These are phyloP conservation scores for Podosphaera fusca DNA, from an alignment of 2,329 filamentous ascomycete species.

Conservation along the genomic window DNA sequence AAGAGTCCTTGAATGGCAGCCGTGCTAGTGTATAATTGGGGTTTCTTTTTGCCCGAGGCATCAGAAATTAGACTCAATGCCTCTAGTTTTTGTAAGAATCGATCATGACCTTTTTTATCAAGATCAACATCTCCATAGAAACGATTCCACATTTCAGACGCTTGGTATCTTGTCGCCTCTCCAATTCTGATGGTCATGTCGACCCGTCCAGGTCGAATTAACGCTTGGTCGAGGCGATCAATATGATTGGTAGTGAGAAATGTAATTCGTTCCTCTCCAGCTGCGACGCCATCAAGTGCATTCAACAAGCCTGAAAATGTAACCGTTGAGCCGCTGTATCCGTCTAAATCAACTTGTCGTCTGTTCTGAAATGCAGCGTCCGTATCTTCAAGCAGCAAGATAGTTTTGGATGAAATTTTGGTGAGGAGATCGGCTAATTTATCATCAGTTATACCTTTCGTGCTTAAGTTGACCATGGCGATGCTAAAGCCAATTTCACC, in stretches of 20 bases:
- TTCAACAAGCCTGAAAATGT: slow-evolving; percentile 85
- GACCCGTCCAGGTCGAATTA: slow-evolving; percentile 76
- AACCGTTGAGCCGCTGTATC: slow-evolving; percentile 12
- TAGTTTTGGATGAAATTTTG: slow-evolving; percentile 27
- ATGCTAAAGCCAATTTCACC: slow-evolving; percentile 29
- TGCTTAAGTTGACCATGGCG: slow-evolving; percentile 28
- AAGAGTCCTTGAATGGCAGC: slow-evolving; percentile 88
- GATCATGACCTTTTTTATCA: slow-evolving; percentile 34
- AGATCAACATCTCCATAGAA: slow-evolving; percentile 73
- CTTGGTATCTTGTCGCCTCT: slow-evolving; percentile 68
- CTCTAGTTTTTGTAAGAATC: slow-evolving; percentile 49
- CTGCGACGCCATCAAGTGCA: slow-evolving; percentile 74
- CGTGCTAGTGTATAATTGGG: slow-evolving; percentile 40
- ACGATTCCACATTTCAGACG: slow-evolving; percentile 71
- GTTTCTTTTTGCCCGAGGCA: slow-evolving; percentile 9
- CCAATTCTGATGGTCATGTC: slow-evolving; percentile 84
- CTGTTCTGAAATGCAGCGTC: slow-evolving; percentile 24
- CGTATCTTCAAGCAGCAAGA: slow-evolving; percentile 32
- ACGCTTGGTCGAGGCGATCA: slow-evolving; percentile 60
- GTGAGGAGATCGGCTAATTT: slow-evolving; percentile 26
- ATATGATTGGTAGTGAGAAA: slow-evolving; percentile 94
- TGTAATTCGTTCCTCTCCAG: slow-evolving; percentile 77
- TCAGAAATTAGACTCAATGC: slow-evolving; percentile 47
- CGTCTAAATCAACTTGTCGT: slow-evolving; percentile 32
- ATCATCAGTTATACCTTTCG: slow-evolving; percentile 32